Conservation (phyloP, 2,329 filamentous ascomycete species). For the Hortaea sp. region DNA sequence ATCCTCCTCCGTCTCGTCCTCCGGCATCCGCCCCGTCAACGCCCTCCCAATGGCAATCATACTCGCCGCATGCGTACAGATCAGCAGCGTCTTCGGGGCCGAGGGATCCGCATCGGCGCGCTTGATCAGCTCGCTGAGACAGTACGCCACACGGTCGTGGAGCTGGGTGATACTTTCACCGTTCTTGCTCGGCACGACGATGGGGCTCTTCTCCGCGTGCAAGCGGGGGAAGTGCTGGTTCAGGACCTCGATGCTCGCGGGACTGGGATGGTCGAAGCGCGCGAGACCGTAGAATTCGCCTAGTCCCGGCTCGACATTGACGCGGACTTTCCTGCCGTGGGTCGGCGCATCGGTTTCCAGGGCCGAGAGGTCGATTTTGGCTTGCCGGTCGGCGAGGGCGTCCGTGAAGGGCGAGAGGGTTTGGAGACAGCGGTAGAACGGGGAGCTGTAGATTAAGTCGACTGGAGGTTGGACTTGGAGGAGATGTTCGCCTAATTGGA, state of each 20-base stretch:
- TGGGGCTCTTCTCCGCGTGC: conserved; percentile 38
- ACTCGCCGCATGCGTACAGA: conserved; percentile 84
- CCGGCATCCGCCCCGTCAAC: conserved; percentile 68
- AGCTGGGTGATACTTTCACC: conserved; percentile 74
- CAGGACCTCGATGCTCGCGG: conserved; percentile 55
- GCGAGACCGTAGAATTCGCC: conserved; percentile 88
- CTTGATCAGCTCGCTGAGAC: conserved; percentile 59
- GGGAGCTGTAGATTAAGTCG: conserved; percentile 70
- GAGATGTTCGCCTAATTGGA: conserved; percentile 62
- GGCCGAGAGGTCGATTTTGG: background rate
- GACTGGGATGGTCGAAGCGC: conserved; percentile 73
- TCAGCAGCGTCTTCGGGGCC: conserved; percentile 56
- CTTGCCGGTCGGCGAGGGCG: conserved; percentile 31
- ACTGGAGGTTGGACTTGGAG: conserved; percentile 54
- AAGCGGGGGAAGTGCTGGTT: conserved; percentile 56
- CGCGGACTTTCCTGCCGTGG: conserved; percentile 5
- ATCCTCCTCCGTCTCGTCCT: conserved; percentile 62
- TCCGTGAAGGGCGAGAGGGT: conserved; percentile 63
- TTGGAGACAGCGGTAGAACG: conserved; percentile 81
- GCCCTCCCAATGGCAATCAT: conserved; percentile 78
- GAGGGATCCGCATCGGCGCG: conserved; percentile 58
- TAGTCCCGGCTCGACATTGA: conserved; percentile 33
- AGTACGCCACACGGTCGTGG: conserved; percentile 66
- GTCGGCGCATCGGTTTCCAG: background rate
- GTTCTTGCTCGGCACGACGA: conserved; percentile 57